Evolutionary conservation across 352 stramenopile species (phyloP), one percentile per base, ranked within the genome.

Genomic region (Phytophthora colocasiae): DNA sequence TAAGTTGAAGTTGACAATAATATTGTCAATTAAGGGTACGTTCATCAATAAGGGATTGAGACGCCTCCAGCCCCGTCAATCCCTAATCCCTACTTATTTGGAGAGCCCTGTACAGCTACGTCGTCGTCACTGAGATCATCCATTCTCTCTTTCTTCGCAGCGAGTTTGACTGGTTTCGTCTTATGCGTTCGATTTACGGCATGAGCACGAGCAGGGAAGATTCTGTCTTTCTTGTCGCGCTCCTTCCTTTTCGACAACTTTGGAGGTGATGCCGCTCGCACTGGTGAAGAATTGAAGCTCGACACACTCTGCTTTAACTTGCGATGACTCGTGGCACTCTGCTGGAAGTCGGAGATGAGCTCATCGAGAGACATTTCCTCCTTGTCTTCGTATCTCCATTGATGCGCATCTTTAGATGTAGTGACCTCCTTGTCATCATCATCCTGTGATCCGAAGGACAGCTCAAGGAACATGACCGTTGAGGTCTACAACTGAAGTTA

Each of bases 271-370:
- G 15, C 12, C 9, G 36, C n/a, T 32, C 26, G 52, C 24, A 64
- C 10, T 22, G 27, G 45, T 11, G 66, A 70, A 6, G 8, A 17
- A 31, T 57, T 15, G 4, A 19, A 56, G 8, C 44, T 39, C 19
- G 41, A 51, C 12, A 29, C 32, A 4, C 34, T 69, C 4, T n/a
- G 36, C 3, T 39, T 38, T 6, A 56, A 34, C 40, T 45, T 56
- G 22, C 14, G 47, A 32, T 6, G 52, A 63, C 32, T 69, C 6
- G 67, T 64, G 11, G 75, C 60, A 38, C 76, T 85, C 19, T 77
- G 63, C 1, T 73, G 66, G 43, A 89, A 89, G 29, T 69, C 68
- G 12, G 69, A 75, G 56, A 89, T 85, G 34, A 89, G 65, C n/a
- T 75, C 69, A 46, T 85, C 75, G 10, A 89, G 65, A n/a, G 80